Conservation (phyloP, 305 asterid species). For the Nicotiana rustica region DNA sequence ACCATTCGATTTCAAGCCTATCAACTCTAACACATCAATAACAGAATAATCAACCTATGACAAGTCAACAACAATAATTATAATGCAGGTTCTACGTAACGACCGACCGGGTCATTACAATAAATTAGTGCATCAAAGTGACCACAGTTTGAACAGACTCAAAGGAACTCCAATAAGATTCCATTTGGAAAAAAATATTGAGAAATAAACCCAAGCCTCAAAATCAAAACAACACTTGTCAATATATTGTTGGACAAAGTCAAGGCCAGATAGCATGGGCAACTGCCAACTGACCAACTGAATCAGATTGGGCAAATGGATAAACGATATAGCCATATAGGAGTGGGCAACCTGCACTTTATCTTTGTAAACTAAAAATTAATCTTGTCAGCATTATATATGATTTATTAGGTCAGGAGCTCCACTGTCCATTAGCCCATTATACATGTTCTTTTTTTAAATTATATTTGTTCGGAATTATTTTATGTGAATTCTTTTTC, state of each 20-base stretch:
- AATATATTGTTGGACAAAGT: neutral
- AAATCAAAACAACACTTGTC: conserved; percentile 4
- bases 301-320: neutral
- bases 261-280: conserved; percentile 4
- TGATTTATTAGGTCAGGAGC: conserved; percentile 5
- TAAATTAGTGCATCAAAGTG: neutral
- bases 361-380: neutral
- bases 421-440: neutral
- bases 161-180: neutral
- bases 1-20: no score
- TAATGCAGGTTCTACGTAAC: no score
- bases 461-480: neutral
- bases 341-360: conserved; percentile 16
- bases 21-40: no score
- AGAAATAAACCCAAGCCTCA: conserved; percentile 17
- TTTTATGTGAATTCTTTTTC: neutral
- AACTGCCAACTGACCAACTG: conserved; percentile 21
- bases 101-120: no score
- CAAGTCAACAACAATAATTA: no score
- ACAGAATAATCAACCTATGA: no score
- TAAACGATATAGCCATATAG: neutral
- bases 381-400: neutral
- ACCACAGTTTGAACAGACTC: neutral
- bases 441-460: neutral
- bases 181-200: neutral